Evolutionary conservation across 805 yeast species (phyloP).

Genomic region (Saccharomycopsis babjevae): DNA sequence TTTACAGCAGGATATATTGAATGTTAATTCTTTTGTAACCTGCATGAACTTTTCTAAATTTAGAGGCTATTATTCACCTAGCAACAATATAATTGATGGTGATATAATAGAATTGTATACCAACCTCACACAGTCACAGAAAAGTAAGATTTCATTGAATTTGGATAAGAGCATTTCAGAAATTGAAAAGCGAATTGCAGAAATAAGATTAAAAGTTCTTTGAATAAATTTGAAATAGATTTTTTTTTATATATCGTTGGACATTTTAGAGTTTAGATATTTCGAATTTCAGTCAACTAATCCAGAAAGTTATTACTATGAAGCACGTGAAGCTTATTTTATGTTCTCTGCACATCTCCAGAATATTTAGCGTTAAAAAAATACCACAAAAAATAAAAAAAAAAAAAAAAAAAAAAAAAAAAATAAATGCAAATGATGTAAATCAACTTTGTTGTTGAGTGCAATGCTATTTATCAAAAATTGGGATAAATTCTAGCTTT

Average conservation of each 20-base stretch:
- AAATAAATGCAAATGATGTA: not conserved
- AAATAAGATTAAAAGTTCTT: conserved; percentile 20
- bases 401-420: not conserved
- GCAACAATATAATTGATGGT: conserved; percentile 73
- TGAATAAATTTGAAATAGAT: not conserved
- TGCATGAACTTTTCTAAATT: conserved; percentile 61
- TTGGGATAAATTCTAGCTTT: not conserved
- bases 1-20: conserved; percentile 33
- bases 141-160: conserved; percentile 10
- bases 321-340: not conserved
- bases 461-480: no score
- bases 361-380: not conserved
- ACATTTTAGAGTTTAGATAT: not conserved
- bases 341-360: not conserved
- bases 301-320: not conserved
- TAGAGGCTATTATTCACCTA: conserved; percentile 77
- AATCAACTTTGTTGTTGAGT: no score
- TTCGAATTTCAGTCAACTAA: no score
- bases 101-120: conserved; percentile 61
- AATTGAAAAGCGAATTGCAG: conserved; percentile 39
- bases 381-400: not conserved
- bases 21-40: conserved; percentile 30
- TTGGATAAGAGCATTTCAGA: conserved; percentile 24
- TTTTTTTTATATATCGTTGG: not conserved
- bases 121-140: conserved; percentile 36